Base-by-base conservation (phyloP, 2,329 filamentous ascomycete species). In the Penicillium occitanis region DNA sequence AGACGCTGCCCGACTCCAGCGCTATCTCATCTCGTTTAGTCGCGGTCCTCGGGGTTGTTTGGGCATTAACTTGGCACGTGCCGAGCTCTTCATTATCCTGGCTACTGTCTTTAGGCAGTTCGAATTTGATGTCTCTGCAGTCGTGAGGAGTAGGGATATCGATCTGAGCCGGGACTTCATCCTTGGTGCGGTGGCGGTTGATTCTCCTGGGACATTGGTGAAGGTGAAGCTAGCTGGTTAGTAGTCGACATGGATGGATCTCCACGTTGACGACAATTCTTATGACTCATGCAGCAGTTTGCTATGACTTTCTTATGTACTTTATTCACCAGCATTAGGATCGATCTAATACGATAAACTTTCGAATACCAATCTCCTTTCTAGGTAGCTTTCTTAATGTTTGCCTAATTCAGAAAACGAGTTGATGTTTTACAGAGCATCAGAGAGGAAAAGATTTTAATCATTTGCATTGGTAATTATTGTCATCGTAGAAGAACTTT, bases 31-130 rank as follows among this genome's bases (percentile, higher is more conserved):
- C 13, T 17, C 70, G 28, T 71, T 71, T 40, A 50, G 42, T n/a
- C 70, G 70, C 44, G 70, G 70, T n/a, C 53, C 66, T 14, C 42
- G 70, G 14, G 25, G 46, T 17, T 70, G 69, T 59, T 40, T 70
- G 33, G 69, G 69, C 10, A 67, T 70, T 71, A 74, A 74, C 17
- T 73, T 81, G 4, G 78, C 78, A 1, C 72, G 75, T 30, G 76
- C 77, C 0, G 79, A 81, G 68, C 67, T 81, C 25, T 63, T 63
- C 25, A 53, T 66, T 13, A 63, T 53, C 22, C 60, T 51, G 14
- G 44, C 60, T 51, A 17, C 60, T 30, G 46, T 66, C 14, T 66
- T 66, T 22, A 46, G 63, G n/a, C 42, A 44, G 48, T 65, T 61
- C 30, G 42, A 61, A 11, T 55, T 66, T 35, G 64, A 66, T 33